Base-by-base conservation (phyloP, 306 rosid genomes). In the Crotalaria pallida region DNA sequence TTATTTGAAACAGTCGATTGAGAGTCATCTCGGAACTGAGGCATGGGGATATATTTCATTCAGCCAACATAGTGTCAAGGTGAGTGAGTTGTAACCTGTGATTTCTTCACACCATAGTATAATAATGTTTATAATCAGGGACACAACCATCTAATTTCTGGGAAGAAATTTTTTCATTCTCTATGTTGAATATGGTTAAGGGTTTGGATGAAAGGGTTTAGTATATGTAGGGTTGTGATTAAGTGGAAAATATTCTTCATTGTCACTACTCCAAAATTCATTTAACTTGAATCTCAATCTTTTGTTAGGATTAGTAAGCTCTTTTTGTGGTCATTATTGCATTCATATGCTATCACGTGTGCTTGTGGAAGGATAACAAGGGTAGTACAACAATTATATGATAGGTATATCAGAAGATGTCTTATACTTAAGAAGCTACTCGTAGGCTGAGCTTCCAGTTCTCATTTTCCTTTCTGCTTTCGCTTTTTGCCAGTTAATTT, bases 61-160 rank as follows among this genome's bases (percentile, higher is more conserved):
- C 97, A 5, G 92, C 96, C 81, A 94, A 90, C 90, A 90, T 94
- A 34, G 94, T 94, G 38, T 94, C 98, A 75, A 94, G 98, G 98
- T 94, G 74, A 83, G 98, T 94, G 74, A 83, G 82, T 53, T 67
- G 57, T 65, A 24, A 17, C 69, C 16, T 22, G 44, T 23, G 40
- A 61, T 19, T 79, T 62, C 5, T 17, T 64, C 52, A 24, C 41
- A n/a, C n/a, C n/a, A 60, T 67, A 31, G 18, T 63, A 27, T 38
- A 51, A 56, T 67, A 47, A 27, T 61, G 58, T 53, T 31, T 27
- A 8, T 52, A 12, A 67, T 12, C 6, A 47, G 36, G 41, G 18
- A 52, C n/a, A 43, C 17, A 22, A 23, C 26, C 70, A 24, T 58
- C 59, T 73, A 52, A 40, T 48, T 44, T 49, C 23, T 18, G 60